A percentile compares a stretch with the other conserved stretches of the same genome.
phyloP scores from a whole-genome alignment of 2,329 filamentous ascomycete species.

The Sporothrix pallida region DNA sequence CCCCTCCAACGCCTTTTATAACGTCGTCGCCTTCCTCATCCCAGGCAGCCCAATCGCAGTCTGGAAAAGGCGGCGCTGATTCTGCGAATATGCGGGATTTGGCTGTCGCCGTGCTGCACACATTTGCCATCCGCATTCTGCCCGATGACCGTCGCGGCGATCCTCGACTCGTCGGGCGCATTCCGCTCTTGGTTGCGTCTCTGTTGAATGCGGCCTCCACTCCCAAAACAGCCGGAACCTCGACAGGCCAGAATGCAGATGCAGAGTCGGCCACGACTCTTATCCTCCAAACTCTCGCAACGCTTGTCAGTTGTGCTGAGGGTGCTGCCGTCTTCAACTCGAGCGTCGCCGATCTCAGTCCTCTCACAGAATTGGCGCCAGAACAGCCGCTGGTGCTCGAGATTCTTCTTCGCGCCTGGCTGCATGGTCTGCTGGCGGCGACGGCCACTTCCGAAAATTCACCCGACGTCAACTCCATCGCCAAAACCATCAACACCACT shows the following conservation, averaged over 20 bases:
- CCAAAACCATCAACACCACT: conserved; percentile 53
- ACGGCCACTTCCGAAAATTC: background rate
- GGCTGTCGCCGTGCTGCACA: conserved; percentile 66
- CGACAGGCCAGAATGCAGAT: conserved; percentile 38
- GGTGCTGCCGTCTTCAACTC: conserved; percentile 57
- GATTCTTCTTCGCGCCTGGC: conserved; percentile 63
- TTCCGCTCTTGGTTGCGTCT: conserved; percentile 59
- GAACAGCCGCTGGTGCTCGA: conserved; percentile 60
- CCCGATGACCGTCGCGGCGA: conserved; percentile 54
- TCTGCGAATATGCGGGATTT: conserved; percentile 67
- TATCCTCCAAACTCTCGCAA: conserved; percentile 63
- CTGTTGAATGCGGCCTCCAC: conserved; percentile 48
- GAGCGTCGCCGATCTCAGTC: conserved; percentile 53
- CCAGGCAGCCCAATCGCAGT: conserved; percentile 31
- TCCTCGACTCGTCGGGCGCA: conserved; percentile 57
- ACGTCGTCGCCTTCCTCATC: conserved; percentile 36
- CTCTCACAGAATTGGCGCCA: conserved; percentile 63
- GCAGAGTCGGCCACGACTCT: conserved; percentile 50
- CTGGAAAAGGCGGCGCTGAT: conserved; percentile 45
- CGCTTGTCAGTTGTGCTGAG: conserved; percentile 57
- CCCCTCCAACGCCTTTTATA: background rate
- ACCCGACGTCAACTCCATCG: conserved; percentile 41
- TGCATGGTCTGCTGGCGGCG: conserved; percentile 45
- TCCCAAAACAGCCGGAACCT: background rate
- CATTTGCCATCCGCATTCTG: conserved; percentile 61